Base-by-base conservation (phyloP, 2,329 filamentous ascomycete species). In the Penicillium brasilianum region DNA sequence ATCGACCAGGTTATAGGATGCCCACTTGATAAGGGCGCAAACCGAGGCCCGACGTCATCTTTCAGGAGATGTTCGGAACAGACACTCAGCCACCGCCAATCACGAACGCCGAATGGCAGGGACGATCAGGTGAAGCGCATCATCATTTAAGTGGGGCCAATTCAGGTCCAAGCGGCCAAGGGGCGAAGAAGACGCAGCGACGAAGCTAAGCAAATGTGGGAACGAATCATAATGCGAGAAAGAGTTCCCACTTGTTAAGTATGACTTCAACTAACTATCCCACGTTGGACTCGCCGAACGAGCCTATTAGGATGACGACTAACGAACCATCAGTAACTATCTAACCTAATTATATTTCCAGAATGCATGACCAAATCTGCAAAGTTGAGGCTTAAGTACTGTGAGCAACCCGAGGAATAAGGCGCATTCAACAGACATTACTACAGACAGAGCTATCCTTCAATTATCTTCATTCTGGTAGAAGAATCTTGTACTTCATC, bases 21-120 rank as follows among this genome's bases (percentile, higher is more conserved):
- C 10, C 22, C n/a, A 30, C 10, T 11, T 16, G 34, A 49, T n/a
- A 28, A 28, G 20, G 30, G 16, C 14, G 34, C 43, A 28, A 18
- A 18, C 9, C 16, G 37, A 36, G 51, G 34, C 30, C 18, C 32
- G 36, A 56, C 58, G 58, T 53, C 58, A 60, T 52, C 13, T 53
- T 28, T 22, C 32, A 51, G 34, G n/a, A 41, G 43, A 18, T 25
- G 44, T 18, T 16, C 44, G 41, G 51, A 44, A 25, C n/a, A 3
- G 36, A 43, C 13, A 10, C 41, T 41, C 14, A 58, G 50, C 57
- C 56, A 53, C 56, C n/a, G 37, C 6, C 18, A 32, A 36, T 36
- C n/a, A 39, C 10, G 22, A 36, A 30, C 5, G 39, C 43, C 36
- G 36, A 46, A 58, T 52, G 48, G 50, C 18, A 18, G 50, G 22